phyloP scores from a whole-genome alignment of 108 stramenopile species.

The Skeletonema potamos region DNA sequence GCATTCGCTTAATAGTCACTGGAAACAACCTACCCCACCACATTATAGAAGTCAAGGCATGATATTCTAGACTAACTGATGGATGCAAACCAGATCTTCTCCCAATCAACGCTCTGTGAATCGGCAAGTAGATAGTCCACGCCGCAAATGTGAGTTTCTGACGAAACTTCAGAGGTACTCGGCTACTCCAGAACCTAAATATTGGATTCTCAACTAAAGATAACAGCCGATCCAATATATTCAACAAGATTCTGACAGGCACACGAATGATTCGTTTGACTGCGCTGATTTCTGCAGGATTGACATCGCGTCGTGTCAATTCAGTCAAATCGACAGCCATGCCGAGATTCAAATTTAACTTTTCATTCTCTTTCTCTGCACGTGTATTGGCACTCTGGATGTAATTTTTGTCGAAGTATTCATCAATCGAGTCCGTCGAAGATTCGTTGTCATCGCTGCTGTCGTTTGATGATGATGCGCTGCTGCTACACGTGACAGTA shows the following conservation, averaged over 20 bases:
- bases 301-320: conserved; percentile 33
- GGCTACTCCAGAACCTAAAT: conserved; percentile 47
- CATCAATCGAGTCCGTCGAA: not conserved
- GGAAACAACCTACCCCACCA: conserved; percentile 72
- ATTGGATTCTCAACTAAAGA: conserved; percentile 49
- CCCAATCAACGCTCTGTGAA: conserved; percentile 57
- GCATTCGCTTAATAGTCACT: conserved; percentile 62
- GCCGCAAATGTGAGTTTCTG: conserved; percentile 48
- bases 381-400: conserved; percentile 12
- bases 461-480: not conserved
- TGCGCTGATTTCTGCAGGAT: conserved; percentile 3
- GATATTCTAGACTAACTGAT: conserved; percentile 65
- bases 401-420: conserved; percentile 8
- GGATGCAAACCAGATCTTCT: conserved; percentile 61
- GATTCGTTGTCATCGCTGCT: not conserved
- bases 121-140: conserved; percentile 67
- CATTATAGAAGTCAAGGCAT: conserved; percentile 70
- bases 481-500: not conserved
- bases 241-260: conserved; percentile 32
- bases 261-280: conserved; percentile 17
- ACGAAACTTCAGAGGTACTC: conserved; percentile 48
- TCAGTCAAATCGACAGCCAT: conserved; percentile 46
- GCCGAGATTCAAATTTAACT: conserved; percentile 67
- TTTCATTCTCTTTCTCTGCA: conserved; percentile 46
- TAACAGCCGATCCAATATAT: conserved; percentile 27